Evolutionary conservation across 192 early-diverging fungal genomes (phyloP), one percentile per base, ranked within the genome.

Genomic region (Rhizophagus sp.): DNA sequence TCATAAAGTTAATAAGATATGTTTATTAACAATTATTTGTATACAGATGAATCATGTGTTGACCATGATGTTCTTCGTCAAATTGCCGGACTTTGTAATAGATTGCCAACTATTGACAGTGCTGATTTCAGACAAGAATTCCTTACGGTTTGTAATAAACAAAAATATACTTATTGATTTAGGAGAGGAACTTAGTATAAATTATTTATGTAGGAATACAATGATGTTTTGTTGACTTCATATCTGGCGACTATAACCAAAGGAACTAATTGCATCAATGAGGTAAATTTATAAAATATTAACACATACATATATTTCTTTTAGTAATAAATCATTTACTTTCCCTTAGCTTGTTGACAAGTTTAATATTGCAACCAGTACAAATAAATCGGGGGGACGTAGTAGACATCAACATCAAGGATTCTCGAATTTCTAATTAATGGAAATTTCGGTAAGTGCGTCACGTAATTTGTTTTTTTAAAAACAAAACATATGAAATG

Each of bases 161-260:
- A 9, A 52, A 19, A 15, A 47, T 57, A 36, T 36, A 36, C 34
- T 36, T 36, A 11, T 77, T 44, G 30, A 27, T 64, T 62, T 24
- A 27, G 49, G 2, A 19, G 30, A 25, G 47, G 27, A 5, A 39
- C 22, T 78, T 27, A 34, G 4, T 1, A 50, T 30, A 34, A 22
- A 44, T 50, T 39, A 67, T 36, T 15, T 73, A 36, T 78, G 24
- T 82, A 96, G 94, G 93, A 95, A 83, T 94, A 92, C 82, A 95
- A 93, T 73, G 95, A 96, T 81, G 91, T 95, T 34, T 83, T 95
- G 5, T 84, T 96, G 41, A 92, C 91, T 41, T 84, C 91, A 25
- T 93, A 95, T 80, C 84, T 96, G 62, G 90, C 95, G 2, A 85
- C 89, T 0, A 88, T 96, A 61, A 96, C 95, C 13, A 96, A 96